Base-by-base conservation (phyloP, 129 eudicot species). In the Dittrichia graveolens region DNA sequence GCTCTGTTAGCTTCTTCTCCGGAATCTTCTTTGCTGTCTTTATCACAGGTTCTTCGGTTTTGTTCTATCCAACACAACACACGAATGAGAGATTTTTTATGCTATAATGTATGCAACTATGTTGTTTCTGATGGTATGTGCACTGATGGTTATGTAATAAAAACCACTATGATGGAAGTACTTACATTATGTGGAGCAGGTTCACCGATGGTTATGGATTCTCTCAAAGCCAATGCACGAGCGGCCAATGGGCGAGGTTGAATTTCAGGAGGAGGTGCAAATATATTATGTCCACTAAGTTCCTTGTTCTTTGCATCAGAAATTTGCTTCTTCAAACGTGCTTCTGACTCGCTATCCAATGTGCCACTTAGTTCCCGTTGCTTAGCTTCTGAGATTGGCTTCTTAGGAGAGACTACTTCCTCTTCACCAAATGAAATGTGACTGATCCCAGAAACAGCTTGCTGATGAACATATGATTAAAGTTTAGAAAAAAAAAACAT, bases 11-110 rank as follows among this genome's bases (percentile, higher is more conserved):
- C 81, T 94, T 94, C 85, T 90, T 85, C 74, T 77, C 74, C 2
- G 95, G 95, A 44, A 94, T 90, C 86, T 94, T 94, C 86, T 90
- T 94, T 14, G 99, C 85, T 35, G 97, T 94, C 86, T 90, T 94
- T 61, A 90, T 68, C 52, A 80, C 86, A 12, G 80, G 71, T 47
- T 83, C 97, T 68, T 83, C 87, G 3, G 16, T 67, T 9, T 53
- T 63, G 13, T 60, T 56, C 80, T 80, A 11, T 31, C 55, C 69
- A 69, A 45, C 67, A 75, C n/a, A 60, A 54, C 18, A 71, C 14
- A 24, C 31, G 2, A 24, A 24, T 24, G 31, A 24, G 31, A 24
- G 31, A 24, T 24, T 50, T 1, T 13, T 14, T 19, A 14, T 50
- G 56, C 18, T 53, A 3, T 15, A 6, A 3, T 12, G 54, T 48